Evolutionary conservation across 768 basidiomycete species (phyloP), one percentile per base, ranked within the genome.

Genomic region (Mycena capillaripes): DNA sequence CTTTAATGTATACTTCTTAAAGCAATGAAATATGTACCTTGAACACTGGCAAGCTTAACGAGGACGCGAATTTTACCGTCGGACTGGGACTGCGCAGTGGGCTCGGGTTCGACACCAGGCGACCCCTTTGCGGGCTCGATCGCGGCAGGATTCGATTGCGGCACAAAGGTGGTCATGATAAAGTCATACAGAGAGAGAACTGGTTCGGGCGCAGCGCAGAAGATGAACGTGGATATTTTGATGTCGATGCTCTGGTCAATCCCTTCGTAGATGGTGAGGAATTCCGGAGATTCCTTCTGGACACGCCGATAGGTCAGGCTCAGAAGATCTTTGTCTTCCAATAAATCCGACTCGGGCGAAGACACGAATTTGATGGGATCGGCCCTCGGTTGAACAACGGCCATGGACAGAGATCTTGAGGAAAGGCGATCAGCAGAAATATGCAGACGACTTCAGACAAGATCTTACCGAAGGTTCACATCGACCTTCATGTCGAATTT

Each of bases 151-250:
- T 56, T 66, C 25, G 74, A 67, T 70, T 85, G 75, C 11, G 93
- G 90, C 12, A 96, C 94, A 81, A 99, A 99, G 0, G 98, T 98
- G 3, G 94, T 93, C 93, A 99, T 97, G 81, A 99, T 90, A 84
- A 97, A 98, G 83, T 99, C 97, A 82, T 98, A 99, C 25, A 98
- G 82, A 2, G 93, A 88, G 42, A 99, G 84, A 50, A 98, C 92
- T 16, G 97, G 97, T 78, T 96, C 95, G 0, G 98, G 97, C 10
- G 94, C 93, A 4, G 93, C 91, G 66, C 91, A 90, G 81, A 99
- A 92, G 62, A 97, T 89, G 79, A 99, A 91, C 0, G 97, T 98
- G 4, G 97, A 97, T 44, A 99, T 86, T 75, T 90, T 91, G 74
- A 96, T 89, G 76, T 96, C 93, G 68, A 99, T 90, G 69, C 85